Conservation (phyloP, 345 rosid genomes). For the Boechera stricta region DNA sequence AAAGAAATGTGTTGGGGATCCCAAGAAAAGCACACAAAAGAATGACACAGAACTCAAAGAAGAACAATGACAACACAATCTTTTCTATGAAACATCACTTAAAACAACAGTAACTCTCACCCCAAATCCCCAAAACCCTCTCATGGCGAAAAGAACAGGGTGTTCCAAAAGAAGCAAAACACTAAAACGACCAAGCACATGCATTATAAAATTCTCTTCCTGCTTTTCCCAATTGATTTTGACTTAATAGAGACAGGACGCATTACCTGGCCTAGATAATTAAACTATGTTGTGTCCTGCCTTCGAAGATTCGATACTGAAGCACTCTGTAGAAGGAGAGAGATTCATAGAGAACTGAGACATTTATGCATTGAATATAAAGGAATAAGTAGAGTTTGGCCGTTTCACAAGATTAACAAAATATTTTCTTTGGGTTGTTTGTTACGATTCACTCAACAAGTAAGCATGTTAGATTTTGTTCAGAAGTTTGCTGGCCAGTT, state of each 20-base stretch:
- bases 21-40: constrained; percentile 44
- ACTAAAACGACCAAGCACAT: constrained; percentile 44
- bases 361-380: constrained; percentile 30
- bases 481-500: constrained; percentile 89
- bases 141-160: constrained; percentile 20
- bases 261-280: constrained; percentile 3
- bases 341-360: constrained; percentile 9
- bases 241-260: constrained; percentile 6
- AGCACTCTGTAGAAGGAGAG: constrained; percentile 22
- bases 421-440: constrained; percentile 43
- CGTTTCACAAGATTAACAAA: constrained; percentile 41
- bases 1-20: constrained; percentile 46
- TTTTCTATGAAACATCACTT: constrained; percentile 38
- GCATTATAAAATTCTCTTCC: constrained; percentile 35
- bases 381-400: constrained; percentile 23
- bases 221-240: constrained; percentile 18
- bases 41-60: constrained; percentile 47
- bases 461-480: constrained; percentile 50
- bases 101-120: constrained; percentile 22
- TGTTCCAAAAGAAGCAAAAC: constrained; percentile 32
- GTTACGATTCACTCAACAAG: constrained; percentile 51
- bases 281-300: constrained; percentile 46
- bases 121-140: constrained; percentile 41
- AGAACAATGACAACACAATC: constrained; percentile 43
- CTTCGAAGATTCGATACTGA: constrained; percentile 42